Base-by-base conservation (phyloP, 495 filamentous ascomycete genomes). In the Aspergillus baeticus region DNA sequence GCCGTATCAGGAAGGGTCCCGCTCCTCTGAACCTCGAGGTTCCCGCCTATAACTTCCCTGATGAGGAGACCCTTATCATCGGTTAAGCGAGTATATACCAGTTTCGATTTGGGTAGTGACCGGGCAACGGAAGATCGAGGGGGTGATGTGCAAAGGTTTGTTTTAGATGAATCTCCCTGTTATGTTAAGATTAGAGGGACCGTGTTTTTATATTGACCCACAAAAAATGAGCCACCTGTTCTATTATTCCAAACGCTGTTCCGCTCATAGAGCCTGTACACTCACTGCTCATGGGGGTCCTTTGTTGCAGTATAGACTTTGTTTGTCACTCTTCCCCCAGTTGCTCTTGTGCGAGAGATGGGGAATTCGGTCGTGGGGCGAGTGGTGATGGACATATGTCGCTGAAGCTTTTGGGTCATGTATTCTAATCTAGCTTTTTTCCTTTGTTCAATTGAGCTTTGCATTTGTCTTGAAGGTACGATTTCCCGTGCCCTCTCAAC, bases 1-100 rank as follows among this genome's bases (percentile, higher is more conserved):
- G 94, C 69, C 90, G 94, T 72, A 87, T 92, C 78, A 85, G 94
- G 75, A 96, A 89, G 82, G 94, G 94, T 20, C 94, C 94, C 45
- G 94, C 94, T 51, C 94, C 94, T 59, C 82, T 98, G 67, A 99
- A 99, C 82, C 83, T 99, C 65, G 94, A 96, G 83, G 85, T 99
- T 60, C 94, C 94, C 58, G 63, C 68, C 67, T 99, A 99, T 80
- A 87, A 85, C 61, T 92, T 95, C 81, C 81, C 87, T 60, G 86
- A 89, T 66, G 90, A 92, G 18, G 83, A 83, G 59, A 84, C 81
- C 73, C 79, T 95, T 46, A 65, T 92, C 61, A 91, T 95, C 70
- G 90, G 90, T 85, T 95, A 77, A 71, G 62, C 62, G 63, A 64
- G 59, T 44, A 21, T 13, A 52, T 23, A 48, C 36, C 39, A 38